Evolutionary conservation across 2,329 filamentous ascomycete species (phyloP), one percentile per base, ranked within the genome.

Genomic region (Fusarium chuoi): DNA sequence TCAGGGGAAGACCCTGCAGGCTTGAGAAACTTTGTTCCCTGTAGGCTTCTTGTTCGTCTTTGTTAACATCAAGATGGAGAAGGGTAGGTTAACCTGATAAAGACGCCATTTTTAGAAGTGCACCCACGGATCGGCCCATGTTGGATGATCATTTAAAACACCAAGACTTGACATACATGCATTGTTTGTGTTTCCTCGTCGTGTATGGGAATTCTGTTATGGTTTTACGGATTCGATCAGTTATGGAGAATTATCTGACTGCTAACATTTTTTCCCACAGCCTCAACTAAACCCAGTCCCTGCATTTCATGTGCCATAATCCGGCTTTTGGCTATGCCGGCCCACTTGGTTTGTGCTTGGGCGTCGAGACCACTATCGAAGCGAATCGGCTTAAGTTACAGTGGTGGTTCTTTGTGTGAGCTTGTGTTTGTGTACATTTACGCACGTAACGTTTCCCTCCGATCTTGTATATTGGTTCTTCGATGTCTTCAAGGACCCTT

Each of bases 331-430:
- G 51, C 58, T 68, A 26, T 48, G 65, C 63, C 36, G 61, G 67
- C 74, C 76, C 76, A 78, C 76, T 76, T 78, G 71, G 76, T 52
- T 67, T 61, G 68, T 58, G 62, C 48, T 78, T 77, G 61, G 74
- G 75, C 72, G 71, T 65, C 68, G 63, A 76, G 60, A 45, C 30
- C 52, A 62, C 52, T 52, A 63, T 65, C 58, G 44, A 58, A 56
- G 36, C 35, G 42, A 64, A 45, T 65, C 51, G 42, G 45, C 45
- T 26, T 6, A 13, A 39, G 20, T 24, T 41, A 54, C 51, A 28
- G 51, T n/a, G 39, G 24, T 45, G 46, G 45, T 62, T 66, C 48
- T 71, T 55, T 71, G 46, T 46, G 65, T 41, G 45, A 46, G 57
- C 35, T 28, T 39, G 41, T 62, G 39, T 35, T 24, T 58, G 46